Base-by-base conservation (phyloP, 2,329 filamentous ascomycete species). In the Monilinia polystroma region DNA sequence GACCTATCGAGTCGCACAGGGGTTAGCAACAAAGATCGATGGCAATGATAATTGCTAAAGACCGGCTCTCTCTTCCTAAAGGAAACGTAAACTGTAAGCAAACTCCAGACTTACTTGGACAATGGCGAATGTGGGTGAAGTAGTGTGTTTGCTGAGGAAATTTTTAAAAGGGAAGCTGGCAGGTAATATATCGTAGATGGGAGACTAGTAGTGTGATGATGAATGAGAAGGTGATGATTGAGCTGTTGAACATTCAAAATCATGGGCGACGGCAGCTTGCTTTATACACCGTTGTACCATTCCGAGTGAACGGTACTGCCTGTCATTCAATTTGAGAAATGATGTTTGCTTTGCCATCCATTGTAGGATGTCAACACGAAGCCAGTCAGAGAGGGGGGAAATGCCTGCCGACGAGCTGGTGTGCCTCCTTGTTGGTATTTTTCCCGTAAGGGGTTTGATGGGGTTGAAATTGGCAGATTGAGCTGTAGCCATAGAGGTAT, bases 241-340 rank as follows among this genome's bases (percentile, higher is more conserved):
- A 65, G 58, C 60, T 57, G 68, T 67, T 69, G 51, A 68, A 63
- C 52, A 49, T 58, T 16, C 53, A 64, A 63, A 69, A 55, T 68
- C 66, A 72, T 69, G 68, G 66, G 70, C 67, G 69, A 68, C 71
- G 70, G 71, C 66, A 71, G 65, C 69, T 69, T 72, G 68, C 70
- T 75, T 75, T 76, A 75, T 75, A 75, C 62, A 49, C 68, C 67
- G 71, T 75, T 70, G 71, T 70, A 73, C 72, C 70, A 75, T 75
- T 71, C 74, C 74, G 72, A 74, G 66, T 68, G 56, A 68, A 67
- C 67, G 73, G 74, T 73, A 72, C 72, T 64, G 63, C 67, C 70
- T 66, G 41, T 57, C 68, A 71, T 63, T 71, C 73, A 74, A 67
- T 73, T 70, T 73, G 70, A 70, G 63, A 64, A 68, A 71, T 68